A percentile compares a stretch with the other conserved stretches of the same genome.
These are phyloP conservation scores for Candida saitoana DNA, from an alignment of 805 yeast species.

Conservation along the genomic window DNA sequence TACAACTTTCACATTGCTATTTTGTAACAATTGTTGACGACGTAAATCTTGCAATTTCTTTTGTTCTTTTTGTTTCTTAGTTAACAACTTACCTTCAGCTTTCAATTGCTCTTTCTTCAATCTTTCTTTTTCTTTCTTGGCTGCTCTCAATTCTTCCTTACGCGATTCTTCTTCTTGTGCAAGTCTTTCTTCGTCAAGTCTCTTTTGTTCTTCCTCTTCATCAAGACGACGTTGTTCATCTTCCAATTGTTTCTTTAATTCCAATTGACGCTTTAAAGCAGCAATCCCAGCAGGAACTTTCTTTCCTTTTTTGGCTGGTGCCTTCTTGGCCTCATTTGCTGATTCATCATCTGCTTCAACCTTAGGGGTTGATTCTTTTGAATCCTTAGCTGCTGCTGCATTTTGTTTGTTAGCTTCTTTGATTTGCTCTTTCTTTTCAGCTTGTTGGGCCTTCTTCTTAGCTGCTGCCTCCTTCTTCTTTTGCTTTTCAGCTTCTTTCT, in stretches of 20 bases:
- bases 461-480: conserved; percentile 87
- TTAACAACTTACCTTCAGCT: conserved; percentile 91
- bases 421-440: conserved; percentile 54
- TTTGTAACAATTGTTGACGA: conserved; percentile 74
- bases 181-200: conserved; percentile 47
- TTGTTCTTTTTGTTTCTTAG: conserved; percentile 94
- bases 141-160: conserved; percentile 53
- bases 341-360: conserved; percentile 29
- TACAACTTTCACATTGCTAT: conserved; percentile 69
- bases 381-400: conserved; percentile 28
- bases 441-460: conserved; percentile 72
- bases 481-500: conserved; percentile 88
- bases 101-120: conserved; percentile 84
- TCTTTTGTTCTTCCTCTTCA: conserved; percentile 58
- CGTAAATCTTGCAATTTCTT: conserved; percentile 82
- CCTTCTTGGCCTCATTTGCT: conserved; percentile 26
- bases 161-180: conserved; percentile 62
- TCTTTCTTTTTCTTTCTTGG: conserved; percentile 84
- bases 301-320: conserved; percentile 56
- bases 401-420: conserved; percentile 45
- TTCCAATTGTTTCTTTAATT: conserved; percentile 80
- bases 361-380: conserved; percentile 20
- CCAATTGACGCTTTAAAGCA: conserved; percentile 85
- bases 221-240: conserved; percentile 72
- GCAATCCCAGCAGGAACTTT: conserved; percentile 90